Evolutionary conservation across 2,329 filamentous ascomycete genomes (phyloP).

Genomic region (Neofusicoccum sp.): DNA sequence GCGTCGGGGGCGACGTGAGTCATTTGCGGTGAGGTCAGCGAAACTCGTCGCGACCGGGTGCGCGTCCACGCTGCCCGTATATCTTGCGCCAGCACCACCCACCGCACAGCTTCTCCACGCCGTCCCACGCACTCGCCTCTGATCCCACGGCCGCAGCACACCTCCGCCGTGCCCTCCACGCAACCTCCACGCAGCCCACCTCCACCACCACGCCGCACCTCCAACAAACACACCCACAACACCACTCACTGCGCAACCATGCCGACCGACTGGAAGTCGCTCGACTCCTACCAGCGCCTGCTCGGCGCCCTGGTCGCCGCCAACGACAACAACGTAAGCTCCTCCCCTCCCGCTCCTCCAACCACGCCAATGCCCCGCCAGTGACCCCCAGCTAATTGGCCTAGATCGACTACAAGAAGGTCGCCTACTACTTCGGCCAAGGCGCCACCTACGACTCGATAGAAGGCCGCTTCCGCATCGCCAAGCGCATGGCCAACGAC

Average conservation of each 20-base stretch:
- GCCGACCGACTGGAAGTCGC: conserved; percentile 41
- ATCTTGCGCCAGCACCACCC: not conserved
- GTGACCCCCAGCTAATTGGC: not conserved
- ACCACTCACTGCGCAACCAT: conserved; percentile 24
- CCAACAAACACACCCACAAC: not conserved
- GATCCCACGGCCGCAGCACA: not conserved
- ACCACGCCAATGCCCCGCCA: not conserved
- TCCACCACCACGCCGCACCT: not conserved
- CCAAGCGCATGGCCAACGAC: conserved; percentile 44
- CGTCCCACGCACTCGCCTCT: not conserved
- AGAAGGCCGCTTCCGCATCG: conserved; percentile 49
- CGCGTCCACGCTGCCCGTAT: not conserved
- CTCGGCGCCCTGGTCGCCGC: conserved; percentile 45
- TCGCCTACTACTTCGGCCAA: conserved; percentile 49
- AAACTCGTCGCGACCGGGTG: not conserved
- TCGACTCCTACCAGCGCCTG: conserved; percentile 41
- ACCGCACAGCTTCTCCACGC: not conserved
- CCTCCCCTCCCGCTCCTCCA: no score
- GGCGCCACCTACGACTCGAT: conserved; percentile 53
- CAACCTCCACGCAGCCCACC: not conserved
- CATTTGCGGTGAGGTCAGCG: not conserved
- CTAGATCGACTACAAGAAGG: conserved; percentile 49
- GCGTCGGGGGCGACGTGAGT: not conserved
- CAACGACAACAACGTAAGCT: conserved; percentile 35
- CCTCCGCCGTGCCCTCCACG: not conserved